phyloP scores from a whole-genome alignment of 352 stramenopile species.

The Porosira glacialis region DNA sequence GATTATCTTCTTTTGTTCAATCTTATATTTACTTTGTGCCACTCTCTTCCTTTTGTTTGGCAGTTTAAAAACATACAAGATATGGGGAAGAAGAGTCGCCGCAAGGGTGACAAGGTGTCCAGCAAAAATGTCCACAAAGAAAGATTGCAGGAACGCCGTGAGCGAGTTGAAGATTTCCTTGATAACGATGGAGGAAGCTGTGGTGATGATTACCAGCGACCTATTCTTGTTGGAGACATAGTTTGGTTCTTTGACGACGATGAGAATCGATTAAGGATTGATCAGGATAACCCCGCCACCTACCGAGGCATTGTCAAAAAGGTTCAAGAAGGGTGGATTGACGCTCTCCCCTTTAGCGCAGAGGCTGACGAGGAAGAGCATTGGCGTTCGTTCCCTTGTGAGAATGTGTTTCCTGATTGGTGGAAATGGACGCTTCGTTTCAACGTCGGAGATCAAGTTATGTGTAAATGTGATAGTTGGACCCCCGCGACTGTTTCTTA shows the following conservation, averaged over 20 bases:
- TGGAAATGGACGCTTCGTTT: constrained; percentile 24
- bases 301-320: constrained; percentile 4
- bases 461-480: constrained; percentile 8
- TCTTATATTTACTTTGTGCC: no score
- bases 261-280: neutral
- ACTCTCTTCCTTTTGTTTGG: no score
- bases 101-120: no score
- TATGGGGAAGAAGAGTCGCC: no score
- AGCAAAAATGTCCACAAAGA: no score
- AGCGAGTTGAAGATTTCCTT: constrained; percentile 3
- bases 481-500: neutral
- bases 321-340: neutral
- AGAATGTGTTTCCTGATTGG: constrained; percentile 20
- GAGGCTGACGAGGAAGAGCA: neutral
- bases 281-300: neutral
- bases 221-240: neutral
- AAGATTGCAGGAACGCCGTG: constrained; percentile 6
- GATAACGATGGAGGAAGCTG: neutral
- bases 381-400: neutral
- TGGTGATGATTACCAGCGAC: neutral
- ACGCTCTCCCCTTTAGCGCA: neutral
- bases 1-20: no score
- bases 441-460: constrained; percentile 16
- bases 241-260: constrained; percentile 1
- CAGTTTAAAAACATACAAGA: no score